Conservation (phyloP, 202 grass and related monocot species). For the Carex arenaria region DNA sequence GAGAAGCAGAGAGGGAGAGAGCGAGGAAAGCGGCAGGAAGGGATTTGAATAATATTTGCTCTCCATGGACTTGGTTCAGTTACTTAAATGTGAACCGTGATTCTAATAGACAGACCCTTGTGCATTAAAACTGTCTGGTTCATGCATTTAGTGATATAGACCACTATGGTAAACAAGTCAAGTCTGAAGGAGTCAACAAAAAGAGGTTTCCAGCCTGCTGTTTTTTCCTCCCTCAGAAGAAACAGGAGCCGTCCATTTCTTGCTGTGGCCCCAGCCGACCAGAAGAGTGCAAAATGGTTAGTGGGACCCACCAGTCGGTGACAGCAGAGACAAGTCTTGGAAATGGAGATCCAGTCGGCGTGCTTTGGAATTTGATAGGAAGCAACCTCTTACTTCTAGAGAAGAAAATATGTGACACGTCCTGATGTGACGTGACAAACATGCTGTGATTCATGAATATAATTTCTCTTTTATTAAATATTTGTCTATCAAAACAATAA, state of each 20-base stretch:
- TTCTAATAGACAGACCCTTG: too few relatives aligned
- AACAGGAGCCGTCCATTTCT: not conserved
- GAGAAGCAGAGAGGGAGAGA: not conserved
- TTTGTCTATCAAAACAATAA: too few relatives aligned
- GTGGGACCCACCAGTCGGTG: not conserved
- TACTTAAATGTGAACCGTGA: too few relatives aligned
- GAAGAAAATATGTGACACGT: too few relatives aligned
- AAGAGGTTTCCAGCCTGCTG: not conserved
- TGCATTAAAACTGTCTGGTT: too few relatives aligned
- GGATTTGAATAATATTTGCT: not conserved
- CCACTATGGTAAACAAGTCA: not conserved
- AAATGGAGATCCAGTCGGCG: not conserved
- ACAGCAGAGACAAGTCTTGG: not conserved
- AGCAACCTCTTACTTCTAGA: not conserved
- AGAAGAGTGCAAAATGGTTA: not conserved
- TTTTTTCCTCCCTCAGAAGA: not conserved
- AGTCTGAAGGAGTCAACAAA: not conserved
- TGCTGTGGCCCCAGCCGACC: too few relatives aligned
- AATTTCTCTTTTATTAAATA: too few relatives aligned
- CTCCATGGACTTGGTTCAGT: not conserved
- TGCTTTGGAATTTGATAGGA: not conserved
- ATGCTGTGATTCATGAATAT: too few relatives aligned
- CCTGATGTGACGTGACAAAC: too few relatives aligned
- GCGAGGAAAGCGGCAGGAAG: not conserved
- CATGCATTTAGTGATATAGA: not conserved